Conservation (phyloP, 2,329 filamentous ascomycete genomes). For the Plectosphaerella sp. region DNA sequence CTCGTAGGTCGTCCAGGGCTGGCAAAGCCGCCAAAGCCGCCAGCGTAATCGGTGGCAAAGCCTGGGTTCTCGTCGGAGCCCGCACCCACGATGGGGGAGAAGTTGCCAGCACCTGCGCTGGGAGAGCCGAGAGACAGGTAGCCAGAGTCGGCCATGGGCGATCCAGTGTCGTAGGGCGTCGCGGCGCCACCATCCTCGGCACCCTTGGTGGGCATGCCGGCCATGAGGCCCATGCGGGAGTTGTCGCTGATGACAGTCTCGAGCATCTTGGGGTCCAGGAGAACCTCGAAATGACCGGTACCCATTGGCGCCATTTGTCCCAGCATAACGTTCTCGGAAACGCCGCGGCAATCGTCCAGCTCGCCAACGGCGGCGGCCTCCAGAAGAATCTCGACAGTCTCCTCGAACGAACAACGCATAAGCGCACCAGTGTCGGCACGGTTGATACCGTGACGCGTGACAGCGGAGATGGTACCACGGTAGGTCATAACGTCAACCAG, state of each 20-base stretch:
- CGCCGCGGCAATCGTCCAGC: constrained; percentile 94
- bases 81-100: constrained; percentile 73
- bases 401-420: constrained; percentile 99
- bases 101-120: constrained; percentile 48
- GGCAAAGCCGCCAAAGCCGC: constrained; percentile 45
- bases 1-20: constrained; percentile 66
- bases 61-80: constrained; percentile 64
- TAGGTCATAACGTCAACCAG: constrained; percentile 98
- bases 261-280: constrained; percentile 91
- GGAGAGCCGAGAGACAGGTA: constrained; percentile 61
- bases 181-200: constrained; percentile 75
- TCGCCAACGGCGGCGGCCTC: constrained; percentile 94
- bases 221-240: constrained; percentile 76
- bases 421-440: constrained; percentile 94
- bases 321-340: constrained; percentile 98
- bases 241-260: constrained; percentile 94
- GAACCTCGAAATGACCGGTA: constrained; percentile 91
- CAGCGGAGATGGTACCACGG: constrained; percentile 87
- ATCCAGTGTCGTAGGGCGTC: constrained; percentile 89
- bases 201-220: constrained; percentile 72
- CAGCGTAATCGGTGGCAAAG: constrained; percentile 59
- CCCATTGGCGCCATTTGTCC: constrained; percentile 96
- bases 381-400: constrained; percentile 96
- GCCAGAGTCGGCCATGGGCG: constrained; percentile 70
- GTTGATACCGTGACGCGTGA: constrained; percentile 98